Percentiles rank a stretch among this genome's conserved stretches.
These are phyloP conservation scores for Penicillium sp. DNA, from an alignment of 2,329 filamentous ascomycete genomes.

Conservation along the genomic window DNA sequence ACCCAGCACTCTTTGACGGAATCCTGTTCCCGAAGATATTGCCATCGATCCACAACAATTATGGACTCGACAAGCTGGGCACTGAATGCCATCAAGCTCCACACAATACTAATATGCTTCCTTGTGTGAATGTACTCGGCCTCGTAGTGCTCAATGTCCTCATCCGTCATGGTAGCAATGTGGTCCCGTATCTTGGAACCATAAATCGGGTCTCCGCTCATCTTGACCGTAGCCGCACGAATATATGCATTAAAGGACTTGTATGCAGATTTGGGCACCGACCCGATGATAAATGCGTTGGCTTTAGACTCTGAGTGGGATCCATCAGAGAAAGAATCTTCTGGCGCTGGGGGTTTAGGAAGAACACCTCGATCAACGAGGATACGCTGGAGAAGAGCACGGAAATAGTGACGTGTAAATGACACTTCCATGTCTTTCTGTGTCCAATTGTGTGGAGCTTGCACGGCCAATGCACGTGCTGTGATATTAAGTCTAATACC, in stretches of 20 bases:
- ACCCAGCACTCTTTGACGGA: slow-evolving; percentile 79
- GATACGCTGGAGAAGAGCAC: slow-evolving; percentile 86
- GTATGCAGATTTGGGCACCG: slow-evolving; percentile 78
- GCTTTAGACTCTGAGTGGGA: slow-evolving; percentile 23
- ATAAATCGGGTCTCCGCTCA: slow-evolving; percentile 62
- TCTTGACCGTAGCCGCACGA: slow-evolving; percentile 74
- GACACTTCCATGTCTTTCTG: slow-evolving; percentile 76
- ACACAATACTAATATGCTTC: slow-evolving; percentile 81
- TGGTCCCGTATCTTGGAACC: slow-evolving; percentile 63
- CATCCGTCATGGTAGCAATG: slow-evolving; percentile 70
- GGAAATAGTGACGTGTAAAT: slow-evolving; percentile 90
- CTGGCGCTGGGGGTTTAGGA: slow-evolving; percentile 49
- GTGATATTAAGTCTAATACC: slow-evolving; percentile 91
- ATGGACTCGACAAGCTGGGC: slow-evolving; percentile 84
- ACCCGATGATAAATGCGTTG: slow-evolving; percentile 73
- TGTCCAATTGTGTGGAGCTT: slow-evolving; percentile 92
- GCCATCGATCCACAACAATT: slow-evolving; percentile 87
- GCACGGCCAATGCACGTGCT: slow-evolving; percentile 95
- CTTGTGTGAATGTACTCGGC: slow-evolving; percentile 63
- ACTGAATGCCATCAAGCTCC: slow-evolving; percentile 95
- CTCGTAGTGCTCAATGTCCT: slow-evolving; percentile 73
- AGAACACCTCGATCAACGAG: slow-evolving; percentile 83
- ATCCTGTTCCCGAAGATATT: slow-evolving; percentile 79
- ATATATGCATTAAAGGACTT: slow-evolving; percentile 73
- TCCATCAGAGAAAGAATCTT: slow-evolving; percentile 26